Evolutionary conservation across 139 green algal genomes (phyloP).

Genomic region (Trebouxia sp.): DNA sequence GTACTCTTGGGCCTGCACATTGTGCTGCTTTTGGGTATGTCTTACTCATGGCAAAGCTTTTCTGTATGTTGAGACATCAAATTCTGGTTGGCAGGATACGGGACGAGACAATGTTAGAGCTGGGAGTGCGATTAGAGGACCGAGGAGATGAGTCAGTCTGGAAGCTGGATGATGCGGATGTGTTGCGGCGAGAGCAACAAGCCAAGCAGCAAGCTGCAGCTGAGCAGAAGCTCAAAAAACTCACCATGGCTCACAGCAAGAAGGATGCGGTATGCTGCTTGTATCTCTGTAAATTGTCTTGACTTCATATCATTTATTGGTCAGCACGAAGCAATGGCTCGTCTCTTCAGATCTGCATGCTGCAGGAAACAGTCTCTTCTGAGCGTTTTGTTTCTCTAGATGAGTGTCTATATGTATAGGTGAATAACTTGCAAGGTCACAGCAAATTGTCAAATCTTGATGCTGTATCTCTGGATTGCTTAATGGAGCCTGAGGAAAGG

Average conservation of each 20-base stretch:
- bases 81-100: constrained; percentile 57
- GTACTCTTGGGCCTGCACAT: too few species aligned
- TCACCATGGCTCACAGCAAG: background rate
- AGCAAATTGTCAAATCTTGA: too few species aligned
- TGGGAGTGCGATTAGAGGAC: constrained; percentile 95
- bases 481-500: too few species aligned
- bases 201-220: constrained; percentile 55
- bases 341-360: too few species aligned
- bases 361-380: too few species aligned
- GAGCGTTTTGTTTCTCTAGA: too few species aligned
- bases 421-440: too few species aligned
- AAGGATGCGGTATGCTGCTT: constrained; percentile 2
- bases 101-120: constrained; percentile 80
- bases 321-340: background rate
- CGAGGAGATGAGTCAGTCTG: constrained; percentile 78
- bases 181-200: constrained; percentile 58
- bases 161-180: constrained; percentile 91
- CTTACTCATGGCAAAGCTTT: background rate
- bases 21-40: too few species aligned
- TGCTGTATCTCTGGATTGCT: too few species aligned
- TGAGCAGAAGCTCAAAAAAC: constrained; percentile 45
- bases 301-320: background rate
- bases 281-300: background rate
- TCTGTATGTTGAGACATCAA: background rate
- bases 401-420: too few species aligned